Evolutionary conservation across 345 rosid species (phyloP).

Genomic region (Garcia nutans): DNA sequence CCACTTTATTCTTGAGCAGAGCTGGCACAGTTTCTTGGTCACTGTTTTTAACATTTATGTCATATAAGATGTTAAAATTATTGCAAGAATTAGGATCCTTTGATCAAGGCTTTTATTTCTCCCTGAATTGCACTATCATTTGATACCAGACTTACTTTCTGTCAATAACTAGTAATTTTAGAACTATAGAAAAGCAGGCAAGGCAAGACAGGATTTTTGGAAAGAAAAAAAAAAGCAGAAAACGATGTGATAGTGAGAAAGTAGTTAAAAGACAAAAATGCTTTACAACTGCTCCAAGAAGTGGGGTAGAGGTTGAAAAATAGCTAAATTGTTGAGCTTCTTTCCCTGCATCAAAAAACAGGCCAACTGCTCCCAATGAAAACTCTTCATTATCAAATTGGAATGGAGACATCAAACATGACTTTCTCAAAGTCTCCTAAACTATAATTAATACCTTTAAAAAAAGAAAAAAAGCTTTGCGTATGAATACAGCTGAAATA

Average conservation of each 20-base stretch:
- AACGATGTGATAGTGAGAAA: constrained; percentile 21
- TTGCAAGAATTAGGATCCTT: constrained; percentile 21
- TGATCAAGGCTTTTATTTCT: constrained; percentile 5
- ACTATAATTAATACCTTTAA: constrained; percentile 21
- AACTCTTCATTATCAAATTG: not conserved
- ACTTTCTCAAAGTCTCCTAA: constrained; percentile 30
- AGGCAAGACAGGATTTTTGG: constrained; percentile 11
- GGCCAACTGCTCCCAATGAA: constrained; percentile 48
- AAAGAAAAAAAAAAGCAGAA: not conserved
- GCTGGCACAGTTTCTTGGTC: constrained; percentile 49
- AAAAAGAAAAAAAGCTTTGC: constrained; percentile 3
- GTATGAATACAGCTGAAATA: constrained; percentile 20
- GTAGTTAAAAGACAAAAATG: constrained; percentile 32
- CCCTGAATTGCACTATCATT: not conserved
- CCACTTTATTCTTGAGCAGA: constrained; percentile 57
- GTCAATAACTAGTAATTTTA: not conserved
- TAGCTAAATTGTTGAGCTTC: constrained; percentile 51
- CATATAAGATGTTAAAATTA: constrained; percentile 20
- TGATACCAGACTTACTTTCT: not conserved
- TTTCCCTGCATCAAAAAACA: constrained; percentile 39
- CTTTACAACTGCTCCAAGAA: constrained; percentile 46
- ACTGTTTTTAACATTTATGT: constrained; percentile 36
- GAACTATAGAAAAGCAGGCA: constrained; percentile 3
- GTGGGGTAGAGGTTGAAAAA: constrained; percentile 41
- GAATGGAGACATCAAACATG: constrained; percentile 19